Base-by-base conservation (phyloP, 441 rosid genomes). In the Arabidopsis hybrid region DNA sequence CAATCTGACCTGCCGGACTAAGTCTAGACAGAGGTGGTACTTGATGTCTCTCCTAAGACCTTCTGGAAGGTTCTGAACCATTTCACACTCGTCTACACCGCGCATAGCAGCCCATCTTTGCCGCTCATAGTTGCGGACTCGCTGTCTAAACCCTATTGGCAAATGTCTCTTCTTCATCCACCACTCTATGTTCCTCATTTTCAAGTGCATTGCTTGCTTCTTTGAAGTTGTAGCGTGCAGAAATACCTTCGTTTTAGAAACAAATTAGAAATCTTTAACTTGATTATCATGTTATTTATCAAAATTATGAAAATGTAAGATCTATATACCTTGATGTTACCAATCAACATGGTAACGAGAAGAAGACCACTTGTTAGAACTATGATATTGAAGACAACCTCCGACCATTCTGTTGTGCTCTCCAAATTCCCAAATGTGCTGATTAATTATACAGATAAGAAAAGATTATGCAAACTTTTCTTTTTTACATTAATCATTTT, bases 61-160 rank as follows among this genome's bases (percentile, higher is more conserved):
- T 80, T 94, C 97, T 1, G 97, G 95, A 46, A 91, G 89, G 76
- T 94, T 90, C 11, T 88, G 74, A 55, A 90, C 88, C 97, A 94
- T 92, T 82, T 92, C 89, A 61, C 84, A 86, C 69, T 94, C 97
- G 62, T 94, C 89, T 8, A 94, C 97, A 0, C 99, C 99, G 0
- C 99, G 92, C 97, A 89, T 90, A 0, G 99, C 99, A 0, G 99
- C 99, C 99, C 99, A 94, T 4, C 91, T 80, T 66, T 92, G 99
- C 65, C 99, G 79, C 80, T 94, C 97, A 21, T 89, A 91, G 87
- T 87, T 89, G 8, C 97, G 91, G 13, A 94, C 97, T 56, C 99
- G 83, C 70, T 89, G 99, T 79, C 86, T 70, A 82, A 88, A 92
- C 17, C 90, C 97, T 13, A 72, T 78, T 4, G 99, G 99, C 74